Base-by-base conservation (phyloP, 1,284 basidiomycete genomes). In the Melampsora americana region DNA sequence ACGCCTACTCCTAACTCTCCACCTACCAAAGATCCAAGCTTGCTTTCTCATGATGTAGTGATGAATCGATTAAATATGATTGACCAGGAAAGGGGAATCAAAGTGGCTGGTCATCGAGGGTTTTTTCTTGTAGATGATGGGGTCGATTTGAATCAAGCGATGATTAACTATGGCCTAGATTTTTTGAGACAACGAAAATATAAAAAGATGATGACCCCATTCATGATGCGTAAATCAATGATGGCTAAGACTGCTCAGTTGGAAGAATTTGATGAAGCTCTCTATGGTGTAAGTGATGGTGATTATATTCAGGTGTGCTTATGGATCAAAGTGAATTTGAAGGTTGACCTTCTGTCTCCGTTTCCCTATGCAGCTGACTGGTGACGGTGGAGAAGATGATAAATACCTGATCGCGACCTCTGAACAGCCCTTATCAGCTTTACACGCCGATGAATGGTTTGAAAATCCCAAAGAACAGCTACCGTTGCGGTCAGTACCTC, bases 381-480 rank as follows among this genome's bases (percentile, higher is more conserved):
- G 91, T 78, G 83, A 83, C 39, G 73, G 78, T 53, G 92, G 87
- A 23, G 93, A 95, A 77, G 94, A 97, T 81, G 96, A 99, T 84
- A 98, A 97, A 84, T 99, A 99, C 85, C 89, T 99, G 65, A 99
- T 99, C 82, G 95, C 96, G 6, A 99, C 95, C 66, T 96, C 93
- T 44, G 96, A 99, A 84, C 95, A 99, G 83, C 96, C 95, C 64
- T 95, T 99, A 84, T 97, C 95, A 5, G 92, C 92, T 18, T 91
- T 90, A 84, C 93, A 97, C 85, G 89, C 90, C 48, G 93, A 95
- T 81, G 96, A 99, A 84, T 96, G 95, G 91, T 95, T 99, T 83
- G 95, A 98, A 82, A 88, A 88, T 82, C 94, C 94, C 4, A 89
- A 93, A 78, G 89, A 88, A 60, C 92, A 95, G 83, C 89, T 99